Evolutionary conservation across 768 basidiomycete genomes (phyloP).

Genomic region (Calvatia gigantea): DNA sequence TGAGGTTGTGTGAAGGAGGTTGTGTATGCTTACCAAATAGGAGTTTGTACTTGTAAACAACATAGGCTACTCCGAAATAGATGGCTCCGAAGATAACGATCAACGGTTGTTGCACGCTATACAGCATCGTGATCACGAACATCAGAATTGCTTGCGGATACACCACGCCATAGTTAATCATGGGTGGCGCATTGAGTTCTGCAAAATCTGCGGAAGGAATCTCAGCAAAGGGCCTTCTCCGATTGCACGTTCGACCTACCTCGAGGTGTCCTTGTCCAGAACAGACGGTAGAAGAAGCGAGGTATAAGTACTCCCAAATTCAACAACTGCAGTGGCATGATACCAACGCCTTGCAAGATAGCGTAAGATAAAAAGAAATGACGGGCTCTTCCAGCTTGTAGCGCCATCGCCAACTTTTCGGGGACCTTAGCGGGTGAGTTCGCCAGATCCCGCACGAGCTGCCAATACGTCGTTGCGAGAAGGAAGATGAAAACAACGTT

Average conservation of each 20-base stretch:
- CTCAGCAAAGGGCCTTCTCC: neutral
- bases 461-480: constrained; percentile 87
- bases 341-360: constrained; percentile 85
- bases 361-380: constrained; percentile 87
- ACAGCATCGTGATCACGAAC: constrained; percentile 91
- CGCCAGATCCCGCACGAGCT: constrained; percentile 86
- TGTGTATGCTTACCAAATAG: constrained; percentile 68
- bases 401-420: constrained; percentile 82
- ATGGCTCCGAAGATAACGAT: constrained; percentile 94
- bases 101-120: constrained; percentile 93
- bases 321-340: constrained; percentile 94
- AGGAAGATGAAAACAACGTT: constrained; percentile 96
- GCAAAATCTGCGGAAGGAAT: constrained; percentile 67
- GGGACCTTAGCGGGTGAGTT: constrained; percentile 93
- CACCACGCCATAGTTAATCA: constrained; percentile 96
- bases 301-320: constrained; percentile 89
- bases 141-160: constrained; percentile 97
- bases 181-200: constrained; percentile 94
- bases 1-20: neutral
- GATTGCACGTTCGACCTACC: constrained; percentile 42
- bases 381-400: constrained; percentile 75
- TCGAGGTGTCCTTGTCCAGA: constrained; percentile 86
- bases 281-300: constrained; percentile 65
- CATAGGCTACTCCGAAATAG: constrained; percentile 94
- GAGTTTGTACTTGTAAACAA: constrained; percentile 98